These are phyloP conservation scores for Debaryomyces sp. DNA, from an alignment of 1,139 yeast genomes.

Conservation along the genomic window DNA sequence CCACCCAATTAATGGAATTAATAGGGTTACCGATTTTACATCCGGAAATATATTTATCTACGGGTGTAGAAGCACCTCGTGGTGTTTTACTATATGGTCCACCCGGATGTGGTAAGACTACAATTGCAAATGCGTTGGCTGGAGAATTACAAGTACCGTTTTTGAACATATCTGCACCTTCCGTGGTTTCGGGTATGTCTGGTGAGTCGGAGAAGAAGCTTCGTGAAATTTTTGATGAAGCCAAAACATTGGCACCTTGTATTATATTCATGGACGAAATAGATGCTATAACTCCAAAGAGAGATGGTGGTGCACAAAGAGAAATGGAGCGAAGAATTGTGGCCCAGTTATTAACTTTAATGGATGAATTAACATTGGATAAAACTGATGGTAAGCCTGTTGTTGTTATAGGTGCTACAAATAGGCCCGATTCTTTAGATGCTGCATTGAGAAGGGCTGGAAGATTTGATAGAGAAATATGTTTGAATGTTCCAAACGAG, in stretches of 20 bases:
- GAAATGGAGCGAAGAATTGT: constrained; percentile 98
- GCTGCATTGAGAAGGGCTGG: constrained; percentile 54
- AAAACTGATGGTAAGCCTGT: constrained; percentile 94
- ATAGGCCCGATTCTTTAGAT: constrained; percentile 52
- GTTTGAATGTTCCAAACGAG: constrained; percentile 91
- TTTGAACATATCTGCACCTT: constrained; percentile 89
- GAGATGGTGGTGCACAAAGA: constrained; percentile 94
- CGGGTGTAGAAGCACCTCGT: constrained; percentile 97
- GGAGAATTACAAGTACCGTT: constrained; percentile 95
- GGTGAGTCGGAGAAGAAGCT: constrained; percentile 96
- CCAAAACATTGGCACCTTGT: constrained; percentile 88
- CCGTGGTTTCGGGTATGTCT: constrained; percentile 99
- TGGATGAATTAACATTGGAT: constrained; percentile 87
- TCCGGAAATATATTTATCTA: constrained; percentile 83
- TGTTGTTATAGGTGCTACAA: constrained; percentile 52
- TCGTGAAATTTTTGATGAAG: constrained; percentile 92
- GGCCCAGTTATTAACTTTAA: constrained; percentile 89
- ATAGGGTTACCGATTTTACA: constrained; percentile 91
- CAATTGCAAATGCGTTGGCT: constrained; percentile 94
- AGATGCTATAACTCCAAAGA: constrained; percentile 96
- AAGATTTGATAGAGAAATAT: constrained; percentile 50
- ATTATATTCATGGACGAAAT: constrained; percentile 91
- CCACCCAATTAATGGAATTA: constrained; percentile 83
- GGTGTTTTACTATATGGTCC: constrained; percentile 96
- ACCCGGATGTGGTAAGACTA: constrained; percentile 98